These are phyloP conservation scores for Tricholoma saponaceum DNA, from an alignment of 768 basidiomycete species.

Conservation along the genomic window DNA sequence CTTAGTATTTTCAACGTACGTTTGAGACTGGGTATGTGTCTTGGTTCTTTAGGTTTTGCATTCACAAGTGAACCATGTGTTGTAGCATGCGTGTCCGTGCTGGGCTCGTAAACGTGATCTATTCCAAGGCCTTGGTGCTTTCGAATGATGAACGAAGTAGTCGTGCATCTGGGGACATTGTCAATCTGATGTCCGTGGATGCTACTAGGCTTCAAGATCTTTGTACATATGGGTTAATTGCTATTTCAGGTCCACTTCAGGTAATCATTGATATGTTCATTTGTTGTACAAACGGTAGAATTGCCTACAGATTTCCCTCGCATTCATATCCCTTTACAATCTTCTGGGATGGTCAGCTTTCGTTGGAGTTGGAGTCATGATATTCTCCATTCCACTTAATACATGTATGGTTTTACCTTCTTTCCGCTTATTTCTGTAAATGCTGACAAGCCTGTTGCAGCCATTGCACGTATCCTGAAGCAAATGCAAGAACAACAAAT, in stretches of 20 bases:
- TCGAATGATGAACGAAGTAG: constrained; percentile 83
- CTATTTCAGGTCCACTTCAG: constrained; percentile 84
- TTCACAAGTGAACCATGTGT: background rate
- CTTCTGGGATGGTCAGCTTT: constrained; percentile 92
- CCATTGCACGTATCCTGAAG: constrained; percentile 67
- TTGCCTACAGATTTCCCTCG: constrained; percentile 63
- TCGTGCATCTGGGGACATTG: constrained; percentile 86
- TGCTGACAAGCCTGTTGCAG: constrained; percentile 16
- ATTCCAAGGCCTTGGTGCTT: constrained; percentile 80
- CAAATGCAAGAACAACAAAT: constrained; percentile 84
- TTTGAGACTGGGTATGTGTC: constrained; percentile 61
- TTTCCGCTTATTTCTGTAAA: background rate
- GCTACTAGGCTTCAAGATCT: constrained; percentile 76
- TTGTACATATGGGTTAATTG: constrained; percentile 79
- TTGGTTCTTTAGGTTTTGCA: background rate
- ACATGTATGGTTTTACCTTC: constrained; percentile 35
- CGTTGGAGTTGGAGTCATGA: constrained; percentile 85
- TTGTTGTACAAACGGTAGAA: background rate
- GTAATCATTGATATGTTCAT: constrained; percentile 43
- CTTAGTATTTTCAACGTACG: constrained; percentile 80
- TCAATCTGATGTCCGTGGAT: constrained; percentile 91
- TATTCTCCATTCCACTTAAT: constrained; percentile 75
- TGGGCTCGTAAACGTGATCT: constrained; percentile 82
- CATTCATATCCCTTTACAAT: constrained; percentile 86
- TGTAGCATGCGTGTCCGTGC: constrained; percentile 86